Percentiles rank a stretch among this genome's conserved stretches.
These are phyloP conservation scores for Leptographium galeiforme DNA, from an alignment of 2,329 filamentous ascomycete species.

Conservation along the genomic window DNA sequence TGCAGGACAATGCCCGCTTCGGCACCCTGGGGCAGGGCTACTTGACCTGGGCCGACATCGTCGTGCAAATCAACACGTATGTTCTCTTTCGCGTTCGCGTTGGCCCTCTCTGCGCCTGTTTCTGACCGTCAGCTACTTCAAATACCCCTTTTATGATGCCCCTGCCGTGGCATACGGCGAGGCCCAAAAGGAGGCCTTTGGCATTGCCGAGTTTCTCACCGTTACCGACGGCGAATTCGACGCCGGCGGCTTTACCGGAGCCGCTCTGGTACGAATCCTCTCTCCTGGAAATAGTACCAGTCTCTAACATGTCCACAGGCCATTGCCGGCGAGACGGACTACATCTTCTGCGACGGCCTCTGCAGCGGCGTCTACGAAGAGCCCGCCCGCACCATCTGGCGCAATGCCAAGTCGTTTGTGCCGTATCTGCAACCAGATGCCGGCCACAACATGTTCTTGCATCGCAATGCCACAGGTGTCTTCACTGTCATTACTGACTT, in stretches of 20 bases:
- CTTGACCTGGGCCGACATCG: neutral
- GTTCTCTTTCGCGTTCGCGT: neutral
- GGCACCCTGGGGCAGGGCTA: neutral
- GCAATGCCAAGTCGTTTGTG: neutral
- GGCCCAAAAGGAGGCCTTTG: neutral
- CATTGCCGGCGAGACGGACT: neutral
- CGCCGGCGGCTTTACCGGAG: neutral
- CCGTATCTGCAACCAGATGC: neutral
- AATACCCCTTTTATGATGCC: neutral
- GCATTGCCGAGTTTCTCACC: conserved; percentile 1
- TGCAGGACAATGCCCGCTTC: neutral
- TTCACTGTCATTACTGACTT: neutral
- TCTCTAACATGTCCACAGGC: neutral
- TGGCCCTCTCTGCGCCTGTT: neutral
- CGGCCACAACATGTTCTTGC: neutral
- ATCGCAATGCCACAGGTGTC: neutral
- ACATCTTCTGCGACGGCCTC: conserved; percentile 1
- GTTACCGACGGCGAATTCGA: neutral
- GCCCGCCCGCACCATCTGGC: neutral
- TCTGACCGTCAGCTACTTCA: neutral
- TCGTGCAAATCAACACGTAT: neutral
- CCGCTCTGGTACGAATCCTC: neutral
- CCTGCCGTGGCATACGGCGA: neutral
- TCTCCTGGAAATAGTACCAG: no score
- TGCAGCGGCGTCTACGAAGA: neutral